Base-by-base conservation (phyloP, 2,329 filamentous ascomycete species). In the Aspergillus thermomutatus region DNA sequence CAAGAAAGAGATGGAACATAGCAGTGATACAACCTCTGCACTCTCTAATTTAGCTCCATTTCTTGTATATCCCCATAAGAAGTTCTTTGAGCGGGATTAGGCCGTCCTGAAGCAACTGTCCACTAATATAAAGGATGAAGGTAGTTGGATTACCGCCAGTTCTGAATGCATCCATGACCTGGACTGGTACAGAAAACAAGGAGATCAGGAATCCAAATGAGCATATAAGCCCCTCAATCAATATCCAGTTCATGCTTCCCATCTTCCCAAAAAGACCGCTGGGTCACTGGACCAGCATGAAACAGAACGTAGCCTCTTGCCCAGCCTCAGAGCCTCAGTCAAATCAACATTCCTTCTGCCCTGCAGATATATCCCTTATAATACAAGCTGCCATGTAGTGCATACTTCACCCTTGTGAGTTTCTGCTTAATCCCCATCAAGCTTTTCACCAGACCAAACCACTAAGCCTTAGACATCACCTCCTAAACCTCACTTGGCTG, bases 51-150 rank as follows among this genome's bases (percentile, higher is more conserved):
- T 37, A 21, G 25, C 62, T 59, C 66, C 60, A 68, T 55, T 62
- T 64, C 45, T 67, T 60, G 46, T 59, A 67, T 50, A 68, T 57
- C 31, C 68, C 61, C 27, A 68, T 64, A 2, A 69, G 55, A 19
- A 66, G 58, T 47, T 69, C 65, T 41, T 55, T 51, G 4, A 66
- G 34, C 1, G 64, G 62, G 5, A 64, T 40, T 37, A 52, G 66
- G 1, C 66, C 60, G 26, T 64, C 61, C 3, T 45, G 10, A 28
- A 59, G 57, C 5, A 63, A 55, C 25, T 58, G 62, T 11, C 59
- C 58, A 19, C 64, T 34, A 26, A 66, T 54, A 27, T 60, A 54
- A 31, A 67, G 66, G 41, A 68, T 63, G 43, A 62, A 67, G 26
- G 58, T 55, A 2, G 56, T 61, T 6, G 65, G 64, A 27, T 65